Evolutionary conservation across 106 monocot species (phyloP).

Genomic region (Amphibolis antarctica): DNA sequence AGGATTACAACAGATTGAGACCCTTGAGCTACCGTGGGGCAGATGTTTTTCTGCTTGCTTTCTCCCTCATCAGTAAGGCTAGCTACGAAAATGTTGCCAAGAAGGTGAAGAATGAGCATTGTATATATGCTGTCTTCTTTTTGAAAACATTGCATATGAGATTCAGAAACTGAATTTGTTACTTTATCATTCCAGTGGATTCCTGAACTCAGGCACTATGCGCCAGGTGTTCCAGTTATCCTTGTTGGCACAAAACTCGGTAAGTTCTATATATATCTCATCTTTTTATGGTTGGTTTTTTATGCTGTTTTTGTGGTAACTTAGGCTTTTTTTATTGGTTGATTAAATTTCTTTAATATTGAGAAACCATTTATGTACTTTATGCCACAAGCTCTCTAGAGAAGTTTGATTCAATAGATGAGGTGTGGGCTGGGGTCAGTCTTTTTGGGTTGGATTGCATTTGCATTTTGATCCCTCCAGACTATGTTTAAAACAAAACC

Average conservation of each 20-base stretch:
- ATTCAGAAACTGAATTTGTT: not conserved
- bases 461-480: not conserved
- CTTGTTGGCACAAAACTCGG: constrained; percentile 76
- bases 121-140: not conserved
- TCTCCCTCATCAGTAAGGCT: constrained; percentile 71
- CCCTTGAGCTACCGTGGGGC: too few species aligned
- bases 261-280: constrained; percentile 8
- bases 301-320: too few species aligned
- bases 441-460: too few species aligned
- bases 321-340: too few species aligned
- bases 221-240: constrained; percentile 55
- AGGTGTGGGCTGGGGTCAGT: too few species aligned
- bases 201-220: constrained; percentile 67
- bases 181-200: constrained; percentile 47
- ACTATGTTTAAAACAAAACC: not conserved
- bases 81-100: constrained; percentile 76
- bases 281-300: too few species aligned
- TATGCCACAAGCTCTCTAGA: too few species aligned
- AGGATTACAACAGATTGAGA: too few species aligned
- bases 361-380: too few species aligned
- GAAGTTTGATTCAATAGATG: too few species aligned
- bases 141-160: not conserved
- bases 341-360: too few species aligned
- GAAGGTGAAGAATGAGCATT: constrained; percentile 45
- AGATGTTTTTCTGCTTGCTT: too few species aligned